Base-by-base conservation (phyloP, 345 rosid species). In the Acer campestre region DNA sequence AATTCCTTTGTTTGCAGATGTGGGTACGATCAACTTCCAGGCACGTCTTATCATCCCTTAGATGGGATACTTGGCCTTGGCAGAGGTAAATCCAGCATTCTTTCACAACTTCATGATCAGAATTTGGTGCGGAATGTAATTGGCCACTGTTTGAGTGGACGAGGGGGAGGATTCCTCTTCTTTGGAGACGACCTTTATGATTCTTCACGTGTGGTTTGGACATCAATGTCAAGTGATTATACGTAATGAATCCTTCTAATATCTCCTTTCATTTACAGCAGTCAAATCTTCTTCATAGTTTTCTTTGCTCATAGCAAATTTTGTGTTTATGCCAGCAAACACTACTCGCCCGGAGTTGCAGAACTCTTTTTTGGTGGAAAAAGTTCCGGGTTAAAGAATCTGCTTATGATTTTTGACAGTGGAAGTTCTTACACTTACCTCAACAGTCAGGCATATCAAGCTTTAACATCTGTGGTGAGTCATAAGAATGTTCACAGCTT, bases 11-110 rank as follows among this genome's bases (percentile, higher is more conserved):
- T 31, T 9, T 75, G 68, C 89, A 96, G 97, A 76, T 96, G 99
- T 6, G 99, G 98, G 72, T 96, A 94, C 48, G 94, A 94, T 85
- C 98, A 94, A 77, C 53, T 81, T 70, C 89, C 93, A 3, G 93
- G 95, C 27, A 74, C 82, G 22, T 88, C 91, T 6, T n/a, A 55
- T 77, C 94, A 91, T 84, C 96, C 97, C 62, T 61, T 94, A n/a
- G 99, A 96, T 61, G 99, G 98, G 82, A 90, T 94, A 25, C 88
- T 96, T 40, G 99, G 99, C n/a, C 98, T 96, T 23, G 98, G 99
- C 22, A 94, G 83, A 77, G 99, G 98, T 22, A 88, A 86, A 83
- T 76, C 95, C 65, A 89, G 98, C 92, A 83, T 94, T 51, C 44
- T 90, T 5, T 89, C 97, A 12, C 99, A 94, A 87, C 98, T 96